Evolutionary conservation across 1,284 basidiomycete species (phyloP).

Genomic region (Phlebopus sp.): DNA sequence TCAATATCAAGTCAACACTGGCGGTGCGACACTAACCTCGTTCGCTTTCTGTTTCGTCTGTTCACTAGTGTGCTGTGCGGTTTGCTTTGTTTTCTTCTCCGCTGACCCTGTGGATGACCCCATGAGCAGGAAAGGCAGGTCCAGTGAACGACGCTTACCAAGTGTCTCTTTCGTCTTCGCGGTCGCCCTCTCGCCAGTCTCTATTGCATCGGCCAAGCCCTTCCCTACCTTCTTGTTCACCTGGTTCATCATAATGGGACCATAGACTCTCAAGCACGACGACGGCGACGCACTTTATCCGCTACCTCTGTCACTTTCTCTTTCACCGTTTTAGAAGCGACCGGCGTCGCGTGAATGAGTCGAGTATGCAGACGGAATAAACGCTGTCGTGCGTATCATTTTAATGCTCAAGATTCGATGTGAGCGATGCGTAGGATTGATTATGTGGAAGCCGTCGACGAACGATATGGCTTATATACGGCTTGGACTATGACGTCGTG

Average conservation of each 20-base stretch:
- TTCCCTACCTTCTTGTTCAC: conserved; percentile 61
- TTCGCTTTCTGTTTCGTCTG: conserved; percentile 35
- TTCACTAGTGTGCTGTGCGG: conserved; percentile 31
- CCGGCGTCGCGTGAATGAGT: conserved; percentile 47
- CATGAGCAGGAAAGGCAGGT: conserved; percentile 11
- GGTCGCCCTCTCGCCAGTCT: conserved; percentile 57
- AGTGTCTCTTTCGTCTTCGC: conserved; percentile 54
- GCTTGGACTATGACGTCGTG: neutral
- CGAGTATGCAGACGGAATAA: conserved; percentile 22
- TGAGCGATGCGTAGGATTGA: too few relatives aligned
- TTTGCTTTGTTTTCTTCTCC: conserved; percentile 39
- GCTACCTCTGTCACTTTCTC: conserved; percentile 64
- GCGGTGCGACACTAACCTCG: conserved; percentile 34
- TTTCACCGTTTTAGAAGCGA: conserved; percentile 48
- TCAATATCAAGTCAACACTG: neutral
- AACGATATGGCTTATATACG: too few relatives aligned
- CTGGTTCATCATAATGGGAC: conserved; percentile 30
- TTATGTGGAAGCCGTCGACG: too few relatives aligned
- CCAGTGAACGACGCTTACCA: conserved; percentile 34
- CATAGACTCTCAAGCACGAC: neutral
- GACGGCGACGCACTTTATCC: conserved; percentile 43
- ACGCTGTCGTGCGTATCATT: conserved; percentile 4
- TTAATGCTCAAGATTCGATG: neutral
- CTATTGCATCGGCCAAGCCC: conserved; percentile 61
- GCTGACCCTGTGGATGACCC: conserved; percentile 31